These are phyloP conservation scores for Botryotinia convoluta DNA, from an alignment of 2,329 filamentous ascomycete genomes.

Conservation along the genomic window DNA sequence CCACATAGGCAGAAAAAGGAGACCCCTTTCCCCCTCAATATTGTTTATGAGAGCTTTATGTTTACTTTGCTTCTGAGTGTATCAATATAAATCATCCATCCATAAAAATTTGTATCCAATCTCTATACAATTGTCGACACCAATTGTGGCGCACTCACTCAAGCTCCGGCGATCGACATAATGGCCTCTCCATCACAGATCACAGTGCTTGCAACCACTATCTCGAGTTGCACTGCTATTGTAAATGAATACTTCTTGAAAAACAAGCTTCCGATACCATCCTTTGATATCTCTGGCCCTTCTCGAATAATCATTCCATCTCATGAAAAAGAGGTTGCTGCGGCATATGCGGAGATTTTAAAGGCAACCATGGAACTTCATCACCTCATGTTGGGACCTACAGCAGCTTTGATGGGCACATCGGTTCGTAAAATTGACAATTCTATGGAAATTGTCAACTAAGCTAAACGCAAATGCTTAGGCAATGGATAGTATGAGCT, in stretches of 20 bases:
- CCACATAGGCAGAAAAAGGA: background rate
- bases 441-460: background rate
- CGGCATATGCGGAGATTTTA: constrained; percentile 2
- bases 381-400: constrained; percentile 12
- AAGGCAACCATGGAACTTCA: constrained; percentile 11
- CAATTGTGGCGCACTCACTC: background rate
- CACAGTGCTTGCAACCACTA: background rate
- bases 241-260: constrained; percentile 1
- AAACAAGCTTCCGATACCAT: background rate
- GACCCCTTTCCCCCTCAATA: background rate
- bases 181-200: background rate
- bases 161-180: background rate
- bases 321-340: background rate
- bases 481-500: constrained; percentile 4
- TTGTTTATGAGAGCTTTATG: background rate
- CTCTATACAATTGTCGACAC: background rate
- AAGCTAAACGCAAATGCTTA: background rate
- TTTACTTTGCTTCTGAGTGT: background rate
- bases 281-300: constrained; percentile 8
- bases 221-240: background rate
- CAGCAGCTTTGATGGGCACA: constrained; percentile 1
- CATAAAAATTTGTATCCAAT: background rate
- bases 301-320: background rate
- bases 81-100: background rate
- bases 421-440: background rate